phyloP scores from a whole-genome alignment of 2,329 filamentous ascomycete species.

The Diplodia sapinea region DNA sequence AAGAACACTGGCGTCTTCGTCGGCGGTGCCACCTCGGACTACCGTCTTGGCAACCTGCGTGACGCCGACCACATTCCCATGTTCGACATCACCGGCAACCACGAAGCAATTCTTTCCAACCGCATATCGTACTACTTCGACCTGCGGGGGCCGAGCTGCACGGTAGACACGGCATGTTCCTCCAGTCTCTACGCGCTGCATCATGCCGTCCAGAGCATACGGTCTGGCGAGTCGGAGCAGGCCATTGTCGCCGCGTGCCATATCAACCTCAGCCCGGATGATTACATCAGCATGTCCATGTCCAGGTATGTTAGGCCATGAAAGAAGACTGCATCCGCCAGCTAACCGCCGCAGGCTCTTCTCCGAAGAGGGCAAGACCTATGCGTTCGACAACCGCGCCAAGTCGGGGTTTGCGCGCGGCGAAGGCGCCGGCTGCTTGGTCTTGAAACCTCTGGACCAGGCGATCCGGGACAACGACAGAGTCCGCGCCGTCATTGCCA shows the following conservation, averaged over 20 bases:
- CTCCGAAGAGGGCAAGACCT: slow-evolving; percentile 42
- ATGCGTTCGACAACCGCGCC: slow-evolving; percentile 58
- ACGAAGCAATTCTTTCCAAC: slow-evolving; percentile 40
- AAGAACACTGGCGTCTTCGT: slow-evolving; percentile 39
- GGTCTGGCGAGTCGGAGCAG: slow-evolving; percentile 32
- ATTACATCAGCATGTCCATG: slow-evolving; percentile 33
- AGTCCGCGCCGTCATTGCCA: slow-evolving; percentile 52
- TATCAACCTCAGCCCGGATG: slow-evolving; percentile 33
- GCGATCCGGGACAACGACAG: slow-evolving; percentile 64
- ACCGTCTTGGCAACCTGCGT: slow-evolving; percentile 32
- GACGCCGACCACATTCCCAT: slow-evolving; percentile 22
- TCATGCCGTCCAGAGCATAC: slow-evolving; percentile 39
- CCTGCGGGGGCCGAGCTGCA: slow-evolving; percentile 40
- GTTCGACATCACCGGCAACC: slow-evolving; percentile 31
- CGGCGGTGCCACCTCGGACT: slow-evolving; percentile 37
- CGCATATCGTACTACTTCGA: slow-evolving; percentile 43
- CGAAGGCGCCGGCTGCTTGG: slow-evolving; percentile 65
- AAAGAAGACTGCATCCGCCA: too few species aligned
- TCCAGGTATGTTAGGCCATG: slow-evolving; percentile 28
- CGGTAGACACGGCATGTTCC: slow-evolving; percentile 45
- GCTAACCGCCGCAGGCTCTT: slow-evolving; percentile 33
- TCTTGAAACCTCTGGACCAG: slow-evolving; percentile 64
- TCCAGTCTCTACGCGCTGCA: slow-evolving; percentile 41
- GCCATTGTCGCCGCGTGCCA: slow-evolving; percentile 33
- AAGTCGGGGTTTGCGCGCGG: slow-evolving; percentile 67